Percentiles rank a stretch among this genome's conserved stretches.
Conservation (phyloP, 140 eudicot species). For the Bidens hawaiensis region DNA sequence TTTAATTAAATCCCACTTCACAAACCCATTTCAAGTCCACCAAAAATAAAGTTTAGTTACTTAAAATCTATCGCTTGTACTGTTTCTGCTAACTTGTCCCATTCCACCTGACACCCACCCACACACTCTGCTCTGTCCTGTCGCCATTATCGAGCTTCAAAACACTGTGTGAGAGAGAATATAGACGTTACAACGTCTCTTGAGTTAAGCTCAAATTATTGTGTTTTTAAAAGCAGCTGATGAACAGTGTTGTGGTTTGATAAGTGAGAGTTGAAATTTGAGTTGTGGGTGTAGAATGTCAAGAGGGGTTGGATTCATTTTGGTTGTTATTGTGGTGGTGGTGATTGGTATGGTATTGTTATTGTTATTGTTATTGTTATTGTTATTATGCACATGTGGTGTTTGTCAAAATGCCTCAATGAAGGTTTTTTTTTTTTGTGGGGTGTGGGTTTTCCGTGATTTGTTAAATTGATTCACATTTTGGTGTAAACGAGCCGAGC, state of each 20-base stretch:
- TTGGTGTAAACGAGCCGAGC: no score
- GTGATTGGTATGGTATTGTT: no score
- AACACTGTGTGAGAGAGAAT: slow-evolving; percentile 11
- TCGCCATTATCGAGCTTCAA: slow-evolving; percentile 38
- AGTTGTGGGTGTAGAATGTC: no score
- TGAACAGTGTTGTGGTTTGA: not conserved
- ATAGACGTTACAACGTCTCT: slow-evolving; percentile 26
- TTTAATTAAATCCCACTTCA: slow-evolving; percentile 6
- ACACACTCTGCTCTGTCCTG: slow-evolving; percentile 21
- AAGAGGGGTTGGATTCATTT: not conserved
- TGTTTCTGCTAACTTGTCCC: slow-evolving; percentile 15
- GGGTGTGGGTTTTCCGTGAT: no score
- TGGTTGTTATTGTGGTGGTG: no score
- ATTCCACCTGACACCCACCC: slow-evolving; percentile 27
- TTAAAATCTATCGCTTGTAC: slow-evolving; percentile 12
- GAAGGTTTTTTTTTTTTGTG: no score
- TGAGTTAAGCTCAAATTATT: not conserved
- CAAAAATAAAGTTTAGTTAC: not conserved
- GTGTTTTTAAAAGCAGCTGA: not conserved
- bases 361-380: no score
- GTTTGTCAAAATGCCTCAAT: no score
- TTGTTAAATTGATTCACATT: no score
- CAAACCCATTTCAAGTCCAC: no score
- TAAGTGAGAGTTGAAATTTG: slow-evolving; percentile 1
- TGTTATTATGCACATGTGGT: no score